Conservation (phyloP, 352 stramenopile species). For the Pythium sukuiense region DNA sequence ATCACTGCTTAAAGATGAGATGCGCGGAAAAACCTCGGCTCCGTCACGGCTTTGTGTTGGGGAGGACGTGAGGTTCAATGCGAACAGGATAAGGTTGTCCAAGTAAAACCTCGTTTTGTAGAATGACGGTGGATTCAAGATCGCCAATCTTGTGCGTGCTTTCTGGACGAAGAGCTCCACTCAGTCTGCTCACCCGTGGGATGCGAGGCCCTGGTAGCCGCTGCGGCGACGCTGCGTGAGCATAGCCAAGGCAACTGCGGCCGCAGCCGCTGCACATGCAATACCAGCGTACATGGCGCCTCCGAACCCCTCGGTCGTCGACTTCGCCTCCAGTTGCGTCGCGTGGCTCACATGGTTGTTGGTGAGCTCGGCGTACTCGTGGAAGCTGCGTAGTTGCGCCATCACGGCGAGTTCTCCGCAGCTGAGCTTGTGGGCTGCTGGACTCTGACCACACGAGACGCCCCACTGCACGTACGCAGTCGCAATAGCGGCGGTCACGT, state of each 20-base stretch:
- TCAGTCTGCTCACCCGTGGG: no score
- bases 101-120: not conserved
- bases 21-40: not conserved
- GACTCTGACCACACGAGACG: slow-evolving; percentile 6
- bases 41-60: no score
- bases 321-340: not conserved
- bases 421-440: not conserved
- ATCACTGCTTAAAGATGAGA: not conserved
- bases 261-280: not conserved
- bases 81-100: not conserved
- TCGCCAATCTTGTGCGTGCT: not conserved
- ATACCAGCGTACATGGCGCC: not conserved
- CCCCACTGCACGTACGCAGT: slow-evolving; percentile 17
- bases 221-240: slow-evolving; percentile 16
- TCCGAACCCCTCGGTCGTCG: not conserved
- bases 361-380: not conserved
- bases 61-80: not conserved
- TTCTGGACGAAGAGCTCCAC: not conserved
- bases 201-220: slow-evolving; percentile 13
- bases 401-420: slow-evolving; percentile 10
- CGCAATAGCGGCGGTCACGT: slow-evolving; percentile 1
- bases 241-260: not conserved
- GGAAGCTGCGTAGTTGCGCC: slow-evolving; percentile 22
- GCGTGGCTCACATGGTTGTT: not conserved
- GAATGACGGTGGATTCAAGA: slow-evolving; percentile 13